phyloP scores from a whole-genome alignment of 306 rosid species.

The Vigna trinervia region DNA sequence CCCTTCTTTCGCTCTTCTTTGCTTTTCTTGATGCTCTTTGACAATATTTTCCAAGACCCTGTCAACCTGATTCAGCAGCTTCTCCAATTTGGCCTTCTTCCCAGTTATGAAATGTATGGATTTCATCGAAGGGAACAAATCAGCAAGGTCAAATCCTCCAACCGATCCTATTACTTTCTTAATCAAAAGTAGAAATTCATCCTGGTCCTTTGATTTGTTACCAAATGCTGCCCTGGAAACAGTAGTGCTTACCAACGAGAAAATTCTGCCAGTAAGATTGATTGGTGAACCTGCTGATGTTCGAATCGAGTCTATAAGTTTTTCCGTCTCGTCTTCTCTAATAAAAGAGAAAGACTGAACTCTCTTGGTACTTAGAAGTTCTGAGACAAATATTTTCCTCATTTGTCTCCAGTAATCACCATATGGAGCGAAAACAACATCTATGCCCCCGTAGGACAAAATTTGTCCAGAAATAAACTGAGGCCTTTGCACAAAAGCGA shows the following conservation, averaged over 20 bases:
- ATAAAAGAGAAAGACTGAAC: conserved; percentile 25
- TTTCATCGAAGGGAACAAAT: neutral
- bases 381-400: conserved; percentile 17
- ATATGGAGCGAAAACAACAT: conserved; percentile 31
- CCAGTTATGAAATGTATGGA: neutral
- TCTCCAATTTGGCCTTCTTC: neutral
- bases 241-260: neutral
- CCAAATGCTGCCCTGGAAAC: conserved; percentile 38
- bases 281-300: conserved; percentile 16
- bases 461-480: neutral
- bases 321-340: conserved; percentile 30
- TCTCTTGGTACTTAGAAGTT: conserved; percentile 28
- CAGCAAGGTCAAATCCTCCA: neutral
- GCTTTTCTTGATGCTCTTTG: neutral
- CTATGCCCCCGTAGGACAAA: neutral
- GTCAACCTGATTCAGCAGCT: neutral
- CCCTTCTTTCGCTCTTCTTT: neutral
- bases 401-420: conserved; percentile 32
- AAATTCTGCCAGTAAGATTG: conserved; percentile 28
- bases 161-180: neutral
- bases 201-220: neutral
- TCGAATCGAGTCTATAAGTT: conserved; percentile 22
- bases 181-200: neutral
- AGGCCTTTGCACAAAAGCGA: conserved; percentile 31
- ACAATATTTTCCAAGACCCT: neutral